A percentile compares a stretch with the other conserved stretches of the same genome.
Conservation (phyloP, 1,284 basidiomycete genomes). For the Golubevia pallescens region DNA sequence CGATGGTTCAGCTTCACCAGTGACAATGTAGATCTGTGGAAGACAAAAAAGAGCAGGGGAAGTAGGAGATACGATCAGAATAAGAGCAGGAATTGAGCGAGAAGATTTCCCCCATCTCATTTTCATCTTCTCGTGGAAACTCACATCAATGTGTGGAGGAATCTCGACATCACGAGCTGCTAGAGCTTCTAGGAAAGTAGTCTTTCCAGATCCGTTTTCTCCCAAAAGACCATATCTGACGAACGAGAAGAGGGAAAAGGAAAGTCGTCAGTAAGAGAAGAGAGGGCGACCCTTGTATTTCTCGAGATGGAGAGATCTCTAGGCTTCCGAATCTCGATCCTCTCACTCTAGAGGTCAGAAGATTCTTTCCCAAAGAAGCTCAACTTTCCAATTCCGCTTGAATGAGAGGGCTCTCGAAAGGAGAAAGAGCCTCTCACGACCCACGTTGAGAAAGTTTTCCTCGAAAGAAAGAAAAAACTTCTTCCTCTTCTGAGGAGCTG, state of each 20-base stretch:
- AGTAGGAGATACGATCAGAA: not conserved
- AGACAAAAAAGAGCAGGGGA: too few species aligned
- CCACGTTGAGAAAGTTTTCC: too few species aligned
- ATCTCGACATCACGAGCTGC: constrained; percentile 79
- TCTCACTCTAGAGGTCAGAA: too few species aligned
- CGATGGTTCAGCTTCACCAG: constrained; percentile 94
- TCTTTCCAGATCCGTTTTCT: constrained; percentile 97
- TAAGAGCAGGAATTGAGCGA: not conserved
- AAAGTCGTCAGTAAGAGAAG: not conserved
- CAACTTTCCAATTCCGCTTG: too few species aligned
- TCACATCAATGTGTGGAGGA: constrained; percentile 84
- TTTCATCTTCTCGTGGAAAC: constrained; percentile 8
- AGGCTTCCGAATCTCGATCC: too few species aligned
- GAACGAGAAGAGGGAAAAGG: not conserved
- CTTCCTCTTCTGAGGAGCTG: too few species aligned
- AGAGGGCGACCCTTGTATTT: too few species aligned
- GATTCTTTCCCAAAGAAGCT: too few species aligned
- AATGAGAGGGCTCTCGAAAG: too few species aligned
- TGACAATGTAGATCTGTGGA: constrained; percentile 87
- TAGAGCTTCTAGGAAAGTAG: constrained; percentile 65
- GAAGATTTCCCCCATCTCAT: not conserved
- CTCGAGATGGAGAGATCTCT: too few species aligned
- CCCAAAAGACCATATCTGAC: constrained; percentile 85
- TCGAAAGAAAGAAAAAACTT: too few species aligned
- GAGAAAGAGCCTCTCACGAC: too few species aligned